Evolutionary conservation across 2,329 filamentous ascomycete species (phyloP).

Genomic region (Trichoderma cornu-damae): DNA sequence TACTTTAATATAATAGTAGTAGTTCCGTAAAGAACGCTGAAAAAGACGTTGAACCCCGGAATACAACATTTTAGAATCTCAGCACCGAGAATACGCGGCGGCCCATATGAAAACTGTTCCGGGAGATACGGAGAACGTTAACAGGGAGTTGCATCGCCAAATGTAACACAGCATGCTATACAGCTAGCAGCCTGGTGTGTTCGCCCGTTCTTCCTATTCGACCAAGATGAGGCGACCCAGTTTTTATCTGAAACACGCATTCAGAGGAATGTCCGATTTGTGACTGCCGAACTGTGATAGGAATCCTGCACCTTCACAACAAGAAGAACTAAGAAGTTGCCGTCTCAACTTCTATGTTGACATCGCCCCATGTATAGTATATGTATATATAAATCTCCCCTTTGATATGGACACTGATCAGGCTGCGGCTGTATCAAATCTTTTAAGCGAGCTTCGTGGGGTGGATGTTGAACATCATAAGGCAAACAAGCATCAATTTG

Average conservation of each 20-base stretch:
- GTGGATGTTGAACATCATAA: background rate
- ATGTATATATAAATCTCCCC: background rate
- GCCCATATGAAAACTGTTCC: no score
- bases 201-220: background rate
- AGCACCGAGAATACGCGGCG: no score
- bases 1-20: no score
- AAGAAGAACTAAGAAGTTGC: no score
- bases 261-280: no score
- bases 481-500: background rate
- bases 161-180: no score
- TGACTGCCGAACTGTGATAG: background rate
- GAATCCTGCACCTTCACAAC: background rate
- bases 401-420: background rate
- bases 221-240: background rate
- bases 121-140: no score
- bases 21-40: no score
- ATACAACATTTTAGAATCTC: no score
- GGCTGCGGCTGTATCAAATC: background rate
- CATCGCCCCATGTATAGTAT: background rate
- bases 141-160: no score
- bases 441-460: background rate
- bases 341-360: background rate
- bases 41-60: no score
- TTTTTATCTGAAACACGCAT: no score
- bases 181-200: background rate